Percentiles rank a stretch among this genome's conserved stretches.
Evolutionary conservation across 2,329 filamentous ascomycete genomes (phyloP).

Genomic region (Ophiostoma tasmaniense): DNA sequence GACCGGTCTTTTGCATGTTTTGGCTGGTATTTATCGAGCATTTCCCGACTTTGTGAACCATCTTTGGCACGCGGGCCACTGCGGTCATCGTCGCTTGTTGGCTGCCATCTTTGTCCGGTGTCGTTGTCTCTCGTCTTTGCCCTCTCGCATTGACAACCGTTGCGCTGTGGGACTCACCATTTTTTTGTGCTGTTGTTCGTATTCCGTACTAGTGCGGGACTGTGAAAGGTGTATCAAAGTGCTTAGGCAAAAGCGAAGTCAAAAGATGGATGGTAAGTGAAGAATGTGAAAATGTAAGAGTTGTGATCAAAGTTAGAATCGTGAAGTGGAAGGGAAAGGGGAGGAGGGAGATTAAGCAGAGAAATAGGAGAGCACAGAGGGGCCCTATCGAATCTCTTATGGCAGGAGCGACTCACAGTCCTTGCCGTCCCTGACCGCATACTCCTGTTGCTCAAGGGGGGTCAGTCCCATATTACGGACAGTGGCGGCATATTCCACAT

Average conservation of each 20-base stretch:
- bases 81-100: not conserved
- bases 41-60: not conserved
- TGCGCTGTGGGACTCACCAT: conserved; percentile 8
- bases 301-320: not conserved
- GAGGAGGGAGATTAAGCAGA: not conserved
- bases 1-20: not conserved
- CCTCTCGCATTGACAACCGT: not conserved
- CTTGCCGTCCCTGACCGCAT: conserved; percentile 8
- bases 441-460: not conserved
- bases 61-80: not conserved
- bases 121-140: not conserved
- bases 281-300: not conserved
- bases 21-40: not conserved
- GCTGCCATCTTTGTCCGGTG: not conserved
- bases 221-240: not conserved
- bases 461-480: not conserved
- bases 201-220: conserved; percentile 4
- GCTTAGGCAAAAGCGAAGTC: not conserved
- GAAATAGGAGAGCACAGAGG: not conserved
- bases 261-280: not conserved
- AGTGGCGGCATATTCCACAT: conserved; percentile 10
- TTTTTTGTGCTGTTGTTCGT: not conserved
- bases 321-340: not conserved
- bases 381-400: conserved; percentile 8
- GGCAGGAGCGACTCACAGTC: not conserved